Evolutionary conservation across 345 rosid genomes (phyloP).

Genomic region (Dovyalis caffra): DNA sequence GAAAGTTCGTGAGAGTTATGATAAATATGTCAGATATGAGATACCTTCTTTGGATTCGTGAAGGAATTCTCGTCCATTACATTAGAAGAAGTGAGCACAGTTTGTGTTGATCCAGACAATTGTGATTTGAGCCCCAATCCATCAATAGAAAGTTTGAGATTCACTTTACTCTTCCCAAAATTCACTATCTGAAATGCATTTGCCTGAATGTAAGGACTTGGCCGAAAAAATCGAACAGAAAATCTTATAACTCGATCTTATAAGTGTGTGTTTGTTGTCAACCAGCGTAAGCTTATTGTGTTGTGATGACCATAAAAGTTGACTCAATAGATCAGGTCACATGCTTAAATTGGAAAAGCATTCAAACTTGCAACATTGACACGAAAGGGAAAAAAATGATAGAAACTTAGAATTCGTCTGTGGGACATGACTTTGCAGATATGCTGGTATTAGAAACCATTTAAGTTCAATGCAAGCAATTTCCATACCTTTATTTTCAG

Average conservation of each 20-base stretch:
- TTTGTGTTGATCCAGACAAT: constrained; percentile 59
- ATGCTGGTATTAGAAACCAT: background rate
- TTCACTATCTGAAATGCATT: constrained; percentile 65
- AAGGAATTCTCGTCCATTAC: constrained; percentile 89
- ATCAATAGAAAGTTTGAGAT: constrained; percentile 43
- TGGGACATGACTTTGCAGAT: background rate
- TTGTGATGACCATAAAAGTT: background rate
- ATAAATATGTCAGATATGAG: background rate
- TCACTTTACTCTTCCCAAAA: constrained; percentile 56
- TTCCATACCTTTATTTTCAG: constrained; percentile 66
- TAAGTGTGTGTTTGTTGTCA: too few relatives aligned
- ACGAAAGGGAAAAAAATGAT: too few relatives aligned
- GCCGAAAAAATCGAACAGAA: background rate
- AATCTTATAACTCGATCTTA: background rate
- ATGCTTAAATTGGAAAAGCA: background rate
- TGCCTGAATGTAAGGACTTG: background rate
- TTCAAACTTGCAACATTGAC: too few relatives aligned
- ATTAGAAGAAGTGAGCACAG: constrained; percentile 58
- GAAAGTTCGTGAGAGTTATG: background rate
- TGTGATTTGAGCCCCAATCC: constrained; percentile 56
- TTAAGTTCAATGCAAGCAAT: background rate
- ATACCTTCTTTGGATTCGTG: constrained; percentile 66
- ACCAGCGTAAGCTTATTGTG: background rate
- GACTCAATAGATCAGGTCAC: background rate
- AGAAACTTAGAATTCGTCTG: background rate